These are phyloP conservation scores for Saraca asoca DNA, from an alignment of 331 rosid genomes.

Conservation along the genomic window DNA sequence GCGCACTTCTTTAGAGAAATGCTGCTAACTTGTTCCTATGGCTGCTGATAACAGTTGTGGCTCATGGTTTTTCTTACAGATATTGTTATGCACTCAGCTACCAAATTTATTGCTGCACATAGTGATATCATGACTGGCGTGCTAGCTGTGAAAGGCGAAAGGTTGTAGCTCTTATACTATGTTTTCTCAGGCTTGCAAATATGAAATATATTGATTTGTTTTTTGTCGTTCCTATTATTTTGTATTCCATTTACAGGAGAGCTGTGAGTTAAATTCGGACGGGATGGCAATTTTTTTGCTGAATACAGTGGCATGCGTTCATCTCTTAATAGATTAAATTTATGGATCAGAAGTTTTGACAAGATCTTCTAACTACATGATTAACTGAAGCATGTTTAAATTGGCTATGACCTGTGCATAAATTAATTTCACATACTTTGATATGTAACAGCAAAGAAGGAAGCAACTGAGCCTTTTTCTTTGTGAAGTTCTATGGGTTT, in stretches of 20 bases:
- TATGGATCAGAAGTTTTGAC: conserved; percentile 7
- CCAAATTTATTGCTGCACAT: conserved; percentile 89
- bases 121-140: conserved; percentile 96
- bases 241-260: not conserved
- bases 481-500: conserved; percentile 12
- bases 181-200: conserved; percentile 14
- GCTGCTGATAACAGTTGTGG: not conserved
- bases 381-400: conserved; percentile 19
- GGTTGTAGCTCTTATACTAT: conserved; percentile 39
- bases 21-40: conserved; percentile 10
- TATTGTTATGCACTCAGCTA: conserved; percentile 92
- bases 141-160: conserved; percentile 80
- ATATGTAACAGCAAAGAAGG: not conserved
- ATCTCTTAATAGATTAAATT: not conserved
- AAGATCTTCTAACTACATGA: conserved; percentile 3
- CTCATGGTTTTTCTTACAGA: conserved; percentile 44
- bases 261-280: conserved; percentile 14
- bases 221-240: conserved; percentile 15
- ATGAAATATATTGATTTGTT: conserved; percentile 15
- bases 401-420: not conserved
- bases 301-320: conserved; percentile 5
- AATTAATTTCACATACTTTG: conserved; percentile 7
- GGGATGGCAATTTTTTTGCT: conserved; percentile 7
- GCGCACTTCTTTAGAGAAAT: not conserved
- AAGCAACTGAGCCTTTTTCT: conserved; percentile 21